A percentile compares a stretch with the other conserved stretches of the same genome.
phyloP scores from a whole-genome alignment of 2,329 filamentous ascomycete species.

The Anisogramma anomala region DNA sequence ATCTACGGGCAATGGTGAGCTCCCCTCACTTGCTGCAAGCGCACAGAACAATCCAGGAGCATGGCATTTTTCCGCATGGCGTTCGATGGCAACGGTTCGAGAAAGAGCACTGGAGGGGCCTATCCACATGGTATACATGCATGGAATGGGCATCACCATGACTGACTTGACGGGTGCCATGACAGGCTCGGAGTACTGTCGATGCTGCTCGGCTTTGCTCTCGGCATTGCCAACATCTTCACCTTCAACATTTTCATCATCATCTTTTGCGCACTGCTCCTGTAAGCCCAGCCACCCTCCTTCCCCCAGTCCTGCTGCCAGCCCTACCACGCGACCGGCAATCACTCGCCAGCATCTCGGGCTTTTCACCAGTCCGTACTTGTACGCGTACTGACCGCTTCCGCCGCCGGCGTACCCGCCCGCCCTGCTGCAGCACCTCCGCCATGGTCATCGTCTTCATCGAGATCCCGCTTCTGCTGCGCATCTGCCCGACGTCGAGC shows the following conservation, averaged over 20 bases:
- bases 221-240: slow-evolving; percentile 59
- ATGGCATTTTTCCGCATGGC: background rate
- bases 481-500: slow-evolving; percentile 90
- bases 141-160: background rate
- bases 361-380: background rate
- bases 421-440: slow-evolving; percentile 41
- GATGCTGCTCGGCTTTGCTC: slow-evolving; percentile 59
- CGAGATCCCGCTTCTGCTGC: slow-evolving; percentile 85
- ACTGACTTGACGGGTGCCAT: slow-evolving; percentile 17
- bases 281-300: slow-evolving; percentile 29
- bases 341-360: background rate
- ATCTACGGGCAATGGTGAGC: slow-evolving; percentile 68
- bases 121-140: too few relatives aligned
- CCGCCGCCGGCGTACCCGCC: background rate
- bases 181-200: slow-evolving; percentile 56
- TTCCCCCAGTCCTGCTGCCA: background rate
- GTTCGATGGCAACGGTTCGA: background rate
- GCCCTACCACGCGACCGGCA: background rate
- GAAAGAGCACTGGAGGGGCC: background rate
- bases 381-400: too few relatives aligned
- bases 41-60: background rate
- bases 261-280: slow-evolving; percentile 39
- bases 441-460: slow-evolving; percentile 70
- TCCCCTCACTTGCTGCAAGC: background rate
- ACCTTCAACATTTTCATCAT: slow-evolving; percentile 37